A percentile compares a stretch with the other conserved stretches of the same genome.
These are phyloP conservation scores for Raphanus hybrid DNA, from an alignment of 441 rosid species.

Conservation along the genomic window DNA sequence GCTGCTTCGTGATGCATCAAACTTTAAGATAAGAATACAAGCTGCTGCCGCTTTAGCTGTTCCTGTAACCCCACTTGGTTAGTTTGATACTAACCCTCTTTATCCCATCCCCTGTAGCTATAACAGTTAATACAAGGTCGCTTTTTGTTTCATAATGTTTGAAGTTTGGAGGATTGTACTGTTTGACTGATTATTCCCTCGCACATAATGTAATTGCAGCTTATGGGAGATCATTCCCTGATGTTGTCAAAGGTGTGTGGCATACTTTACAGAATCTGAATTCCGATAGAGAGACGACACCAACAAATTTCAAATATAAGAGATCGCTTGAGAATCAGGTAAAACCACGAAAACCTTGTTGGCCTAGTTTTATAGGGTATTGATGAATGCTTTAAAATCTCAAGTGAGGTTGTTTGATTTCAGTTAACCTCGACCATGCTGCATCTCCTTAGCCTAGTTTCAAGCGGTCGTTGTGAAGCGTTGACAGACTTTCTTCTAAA, in stretches of 20 bases:
- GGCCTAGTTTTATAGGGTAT: conserved; percentile 1
- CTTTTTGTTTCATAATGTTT: conserved; percentile 1
- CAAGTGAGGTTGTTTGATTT: conserved; percentile 31
- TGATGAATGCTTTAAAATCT: conserved; percentile 1
- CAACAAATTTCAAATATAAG: conserved; percentile 84
- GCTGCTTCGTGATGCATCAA: conserved; percentile 88
- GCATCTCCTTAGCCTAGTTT: conserved; percentile 74
- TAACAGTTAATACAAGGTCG: not conserved
- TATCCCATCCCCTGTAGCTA: conserved; percentile 12
- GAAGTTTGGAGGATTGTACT: conserved; percentile 6
- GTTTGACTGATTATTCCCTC: conserved; percentile 25
- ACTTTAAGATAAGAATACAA: conserved; percentile 94
- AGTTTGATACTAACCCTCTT: conserved; percentile 35
- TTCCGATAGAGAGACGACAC: conserved; percentile 65
- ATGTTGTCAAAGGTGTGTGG: conserved; percentile 84
- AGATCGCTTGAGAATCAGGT: conserved; percentile 88
- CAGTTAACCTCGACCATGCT: conserved; percentile 87
- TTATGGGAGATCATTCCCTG: conserved; percentile 85
- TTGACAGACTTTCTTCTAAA: conserved; percentile 75
- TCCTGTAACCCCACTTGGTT: conserved; percentile 67
- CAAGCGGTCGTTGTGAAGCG: conserved; percentile 59
- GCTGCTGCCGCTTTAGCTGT: conserved; percentile 97
- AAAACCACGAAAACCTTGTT: conserved; percentile 5
- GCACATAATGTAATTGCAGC: conserved; percentile 48
- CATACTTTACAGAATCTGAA: conserved; percentile 73